phyloP scores from a whole-genome alignment of 2,329 filamentous ascomycete species.

The Alternaria panax region DNA sequence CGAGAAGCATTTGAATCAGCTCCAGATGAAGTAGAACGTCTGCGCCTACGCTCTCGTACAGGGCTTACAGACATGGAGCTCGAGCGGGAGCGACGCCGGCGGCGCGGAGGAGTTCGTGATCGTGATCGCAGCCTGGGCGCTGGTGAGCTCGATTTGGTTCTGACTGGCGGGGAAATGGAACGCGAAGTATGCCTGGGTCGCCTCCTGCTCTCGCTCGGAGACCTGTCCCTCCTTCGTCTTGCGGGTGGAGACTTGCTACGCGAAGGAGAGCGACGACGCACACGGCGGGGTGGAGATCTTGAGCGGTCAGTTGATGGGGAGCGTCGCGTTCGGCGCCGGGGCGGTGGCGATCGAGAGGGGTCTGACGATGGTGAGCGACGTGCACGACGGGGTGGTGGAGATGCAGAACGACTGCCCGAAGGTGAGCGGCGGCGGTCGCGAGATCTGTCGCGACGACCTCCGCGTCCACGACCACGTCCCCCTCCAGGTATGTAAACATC shows the following conservation, averaged over 20 bases:
- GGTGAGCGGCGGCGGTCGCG: constrained; percentile 46
- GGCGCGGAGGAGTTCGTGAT: constrained; percentile 43
- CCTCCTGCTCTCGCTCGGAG: constrained; percentile 43
- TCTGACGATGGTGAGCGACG: constrained; percentile 22
- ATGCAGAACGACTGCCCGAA: constrained; percentile 31
- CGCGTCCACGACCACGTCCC: constrained; percentile 46
- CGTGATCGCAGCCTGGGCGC: constrained; percentile 55
- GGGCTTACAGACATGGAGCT: constrained; percentile 51
- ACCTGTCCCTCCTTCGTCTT: constrained; percentile 35
- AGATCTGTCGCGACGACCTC: constrained; percentile 46
- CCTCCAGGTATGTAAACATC: constrained; percentile 66
- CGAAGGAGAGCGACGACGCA: constrained; percentile 24
- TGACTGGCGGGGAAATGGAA: constrained; percentile 57
- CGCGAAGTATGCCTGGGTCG: constrained; percentile 52
- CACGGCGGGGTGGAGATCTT: constrained; percentile 34
- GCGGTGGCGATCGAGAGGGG: constrained; percentile 38
- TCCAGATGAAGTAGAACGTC: constrained; percentile 53
- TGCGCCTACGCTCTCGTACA: constrained; percentile 52
- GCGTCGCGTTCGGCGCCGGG: constrained; percentile 36
- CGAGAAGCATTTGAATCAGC: constrained; percentile 53
- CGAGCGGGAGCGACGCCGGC: constrained; percentile 47
- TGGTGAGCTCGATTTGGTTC: constrained; percentile 61
- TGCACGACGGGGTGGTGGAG: constrained; percentile 18
- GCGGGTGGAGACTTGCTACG: constrained; percentile 26
- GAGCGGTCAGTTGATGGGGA: constrained; percentile 43